These are phyloP conservation scores for Candida vaughaniae DNA, from an alignment of 805 yeast species.

Conservation along the genomic window DNA sequence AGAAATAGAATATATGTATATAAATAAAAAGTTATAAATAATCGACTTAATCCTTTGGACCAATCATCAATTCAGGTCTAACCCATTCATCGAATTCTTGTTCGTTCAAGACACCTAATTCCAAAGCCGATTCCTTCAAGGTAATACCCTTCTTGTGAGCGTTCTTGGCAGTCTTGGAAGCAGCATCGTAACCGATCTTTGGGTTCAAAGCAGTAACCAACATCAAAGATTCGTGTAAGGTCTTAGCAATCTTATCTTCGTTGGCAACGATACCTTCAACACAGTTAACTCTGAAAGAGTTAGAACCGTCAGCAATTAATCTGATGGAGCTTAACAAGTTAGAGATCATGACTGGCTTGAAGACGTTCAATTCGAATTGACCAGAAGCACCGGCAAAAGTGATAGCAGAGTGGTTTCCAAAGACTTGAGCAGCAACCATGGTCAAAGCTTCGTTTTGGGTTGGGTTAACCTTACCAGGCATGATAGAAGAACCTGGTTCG, in stretches of 20 bases:
- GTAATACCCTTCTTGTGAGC: conserved; percentile 98
- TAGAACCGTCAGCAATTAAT: conserved; percentile 82
- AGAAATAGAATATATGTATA: conserved; percentile 2
- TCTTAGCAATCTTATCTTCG: conserved; percentile 78
- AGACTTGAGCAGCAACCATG: conserved; percentile 96
- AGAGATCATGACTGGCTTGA: conserved; percentile 93
- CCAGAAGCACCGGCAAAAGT: conserved; percentile 99
- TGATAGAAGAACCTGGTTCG: conserved; percentile 98
- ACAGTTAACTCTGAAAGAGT: conserved; percentile 92
- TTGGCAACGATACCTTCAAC: conserved; percentile 93
- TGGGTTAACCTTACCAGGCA: conserved; percentile 99
- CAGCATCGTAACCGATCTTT: conserved; percentile 96
- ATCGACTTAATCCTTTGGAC: conserved; percentile 61
- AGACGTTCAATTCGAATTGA: conserved; percentile 96
- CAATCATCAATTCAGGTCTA: conserved; percentile 96
- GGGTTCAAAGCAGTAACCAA: conserved; percentile 98
- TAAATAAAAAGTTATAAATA: not conserved
- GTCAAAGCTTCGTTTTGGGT: conserved; percentile 99
- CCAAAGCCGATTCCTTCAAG: conserved; percentile 90
- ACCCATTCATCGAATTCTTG: conserved; percentile 97
- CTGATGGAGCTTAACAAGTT: conserved; percentile 87
- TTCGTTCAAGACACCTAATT: conserved; percentile 77
- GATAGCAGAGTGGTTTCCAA: conserved; percentile 93
- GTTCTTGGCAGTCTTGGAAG: conserved; percentile 96
- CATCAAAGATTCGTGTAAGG: conserved; percentile 94